Percentiles rank a stretch among this genome's conserved stretches.
Evolutionary conservation across 2,329 filamentous ascomycete genomes (phyloP).

Genomic region (Cyclaneusma minus): DNA sequence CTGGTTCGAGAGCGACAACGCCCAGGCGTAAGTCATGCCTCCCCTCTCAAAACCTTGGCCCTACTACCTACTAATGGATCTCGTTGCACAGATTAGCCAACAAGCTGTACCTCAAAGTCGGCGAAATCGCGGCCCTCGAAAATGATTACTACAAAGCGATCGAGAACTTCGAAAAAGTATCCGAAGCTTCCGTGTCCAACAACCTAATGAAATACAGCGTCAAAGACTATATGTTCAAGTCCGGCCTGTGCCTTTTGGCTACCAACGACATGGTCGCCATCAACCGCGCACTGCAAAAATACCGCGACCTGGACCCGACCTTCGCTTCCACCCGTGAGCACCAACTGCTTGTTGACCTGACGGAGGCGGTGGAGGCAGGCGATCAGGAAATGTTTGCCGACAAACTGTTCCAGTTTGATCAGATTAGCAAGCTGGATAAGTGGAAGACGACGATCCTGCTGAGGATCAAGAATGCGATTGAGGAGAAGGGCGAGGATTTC

Average conservation of each 20-base stretch:
- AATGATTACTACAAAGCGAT: conserved; percentile 76
- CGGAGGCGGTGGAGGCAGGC: conserved; percentile 57
- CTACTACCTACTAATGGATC: background rate
- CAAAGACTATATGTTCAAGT: conserved; percentile 92
- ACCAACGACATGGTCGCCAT: conserved; percentile 60
- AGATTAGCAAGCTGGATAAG: conserved; percentile 85
- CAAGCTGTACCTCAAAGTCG: conserved; percentile 85
- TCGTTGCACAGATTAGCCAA: conserved; percentile 54
- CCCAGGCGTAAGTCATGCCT: conserved; percentile 48
- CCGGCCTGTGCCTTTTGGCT: conserved; percentile 76
- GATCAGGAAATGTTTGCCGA: conserved; percentile 76
- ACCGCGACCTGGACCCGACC: conserved; percentile 61
- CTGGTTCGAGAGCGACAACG: conserved; percentile 83
- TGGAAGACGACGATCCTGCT: conserved; percentile 88
- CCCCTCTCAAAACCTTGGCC: conserved; percentile 2
- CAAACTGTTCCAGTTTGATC: conserved; percentile 78
- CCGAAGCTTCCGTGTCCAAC: conserved; percentile 64
- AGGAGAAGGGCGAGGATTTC: conserved; percentile 54
- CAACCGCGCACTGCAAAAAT: conserved; percentile 67
- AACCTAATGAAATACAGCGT: conserved; percentile 89
- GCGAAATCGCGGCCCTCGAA: conserved; percentile 70
- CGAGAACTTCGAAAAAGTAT: conserved; percentile 71
- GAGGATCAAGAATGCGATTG: conserved; percentile 70
- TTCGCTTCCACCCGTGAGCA: conserved; percentile 69
- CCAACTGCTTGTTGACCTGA: conserved; percentile 64